Base-by-base conservation (phyloP, 805 yeast genomes). In the Naumovozyma castellii region DNA sequence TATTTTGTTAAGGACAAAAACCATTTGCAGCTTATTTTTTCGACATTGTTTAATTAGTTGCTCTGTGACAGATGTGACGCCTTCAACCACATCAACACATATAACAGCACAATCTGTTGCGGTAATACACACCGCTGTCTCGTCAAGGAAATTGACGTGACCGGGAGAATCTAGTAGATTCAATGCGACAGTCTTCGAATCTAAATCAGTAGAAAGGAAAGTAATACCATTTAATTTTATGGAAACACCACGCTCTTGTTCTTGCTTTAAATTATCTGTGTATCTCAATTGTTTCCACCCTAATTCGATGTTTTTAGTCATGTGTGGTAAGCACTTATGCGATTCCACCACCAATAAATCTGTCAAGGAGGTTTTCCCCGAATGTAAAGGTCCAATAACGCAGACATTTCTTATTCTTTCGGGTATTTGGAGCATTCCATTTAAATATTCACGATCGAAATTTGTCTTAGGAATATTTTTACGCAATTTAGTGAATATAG, bases 161-260 rank as follows among this genome's bases (percentile, higher is more conserved):
- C 99, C 99, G 0, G 99, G 99, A 0, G 95, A 68, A 52, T 94
- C 99, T 1, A 86, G 47, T 1, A 88, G 45, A 51, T 82, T 84
- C 16, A 79, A 50, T 0, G 75, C 73, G 14, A 65, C 60, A 0
- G 94, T 79, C 44, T 72, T 75, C 1, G 68, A 73, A 13, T 61
- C 61, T 20, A 74, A 45, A 52, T 76, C 75, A 0, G 72, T 73
- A 13, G 80, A 57, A 5, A 88, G 56, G 8, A 84, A 48, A 0
- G 90, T 65, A 47, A 82, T 68, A 0, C 85, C 78, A 1, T 80
- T 63, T 1, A 80, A 38, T 49, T 78, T 78, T 13, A 85, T 68
- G 1, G 94, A 68, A 4, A 85, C 46, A 0, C 87, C 88, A 43
- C 96, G 65, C 32, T 76, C 76, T 2, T 71, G 59, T 50, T 90